Base-by-base conservation (phyloP, 176 grass and related monocot genomes). In the Carex pumila region DNA sequence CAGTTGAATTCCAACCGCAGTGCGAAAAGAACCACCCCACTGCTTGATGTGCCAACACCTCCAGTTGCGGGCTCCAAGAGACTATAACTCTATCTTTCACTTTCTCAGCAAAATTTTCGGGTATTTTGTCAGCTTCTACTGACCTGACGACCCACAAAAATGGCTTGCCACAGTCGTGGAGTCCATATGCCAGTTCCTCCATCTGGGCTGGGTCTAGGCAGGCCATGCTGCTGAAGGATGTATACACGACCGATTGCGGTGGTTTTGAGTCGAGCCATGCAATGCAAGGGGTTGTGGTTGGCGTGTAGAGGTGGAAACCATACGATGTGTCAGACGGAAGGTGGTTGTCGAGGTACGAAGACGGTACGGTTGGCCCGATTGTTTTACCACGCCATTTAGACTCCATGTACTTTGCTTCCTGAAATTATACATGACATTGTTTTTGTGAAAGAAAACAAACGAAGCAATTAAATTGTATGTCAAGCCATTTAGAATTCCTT, bases 1-100 rank as follows among this genome's bases (percentile, higher is more conserved):
- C 50, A 6, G 92, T 94, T 22, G 92, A 98, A 88, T 98, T 98
- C 92, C 95, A 98, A 0, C 92, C 92, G 60, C 92, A 98, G 75
- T 98, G 95, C 0, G 95, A 91, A 19, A 98, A 70, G 73, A 98
- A 94, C 66, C 92, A 97, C 0, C 90, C 94, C 6, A 91, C 87
- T 5, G 94, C 86, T 17, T 56, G 29, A 71, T 97, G 85, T 5
- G 90, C 90, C 60, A 97, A 80, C 39, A 94, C 92, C 77, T 94
- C 92, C 66, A 92, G 54, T 75, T 97, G 90, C 11, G 95, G 95
- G 84, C 86, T 84, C 92, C 90, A 97, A 14, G 89, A 15, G 0
- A 94, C 86, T 9, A 94, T 85, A 59, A 85, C 32, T 58, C 53
- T 65, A 12, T 45, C 11, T 4, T 69, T 41, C 55, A 25, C 2